Base-by-base conservation (phyloP, 371 early-diverging fungal genomes). In the Saksenaea oblongispora region DNA sequence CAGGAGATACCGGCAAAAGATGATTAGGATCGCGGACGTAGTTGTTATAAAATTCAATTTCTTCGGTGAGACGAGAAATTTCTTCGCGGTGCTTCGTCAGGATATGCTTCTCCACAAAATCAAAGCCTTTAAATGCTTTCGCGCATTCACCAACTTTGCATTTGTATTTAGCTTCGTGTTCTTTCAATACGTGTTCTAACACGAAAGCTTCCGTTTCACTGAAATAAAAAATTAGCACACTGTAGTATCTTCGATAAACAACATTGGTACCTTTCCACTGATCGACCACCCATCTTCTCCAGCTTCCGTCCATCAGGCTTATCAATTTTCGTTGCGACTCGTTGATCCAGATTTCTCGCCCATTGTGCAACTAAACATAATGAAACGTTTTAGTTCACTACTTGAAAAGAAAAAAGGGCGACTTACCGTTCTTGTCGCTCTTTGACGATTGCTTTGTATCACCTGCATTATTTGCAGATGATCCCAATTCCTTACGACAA, bases 91-190 rank as follows among this genome's bases (percentile, higher is more conserved):
- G 98, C 75, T 97, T 98, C 54, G 84, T 75, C 51, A 85, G 65
- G 62, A 98, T 89, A 70, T 98, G 98, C 75, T 97, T 97, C 71
- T 87, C 88, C 13, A 96, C 95, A 86, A 92, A 98, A 64, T 93
- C 94, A 54, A 89, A 87, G 13, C 95, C 97, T 66, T 93, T 90
- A 85, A 98, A 98, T 51, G 96, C 91, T 82, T 98, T 98, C 11
- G 84, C 84, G 76, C 98, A 98, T 37, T 76, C 78, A 1, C 69
- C 71, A 22, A 92, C 82, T 67, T 76, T 86, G 76, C 98, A 98
- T 59, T 95, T 89, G 84, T 79, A 96, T 74, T 94, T 94, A 58
- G 90, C 89, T 37, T 84, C 90, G n/a, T 85, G 86, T 56, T 91
- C 93, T 59, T 91, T 89, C 24, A 82, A 73, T 11, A 85, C 82